Conservation (phyloP, 2,329 filamentous ascomycete genomes). For the Hypoxylon sp. region DNA sequence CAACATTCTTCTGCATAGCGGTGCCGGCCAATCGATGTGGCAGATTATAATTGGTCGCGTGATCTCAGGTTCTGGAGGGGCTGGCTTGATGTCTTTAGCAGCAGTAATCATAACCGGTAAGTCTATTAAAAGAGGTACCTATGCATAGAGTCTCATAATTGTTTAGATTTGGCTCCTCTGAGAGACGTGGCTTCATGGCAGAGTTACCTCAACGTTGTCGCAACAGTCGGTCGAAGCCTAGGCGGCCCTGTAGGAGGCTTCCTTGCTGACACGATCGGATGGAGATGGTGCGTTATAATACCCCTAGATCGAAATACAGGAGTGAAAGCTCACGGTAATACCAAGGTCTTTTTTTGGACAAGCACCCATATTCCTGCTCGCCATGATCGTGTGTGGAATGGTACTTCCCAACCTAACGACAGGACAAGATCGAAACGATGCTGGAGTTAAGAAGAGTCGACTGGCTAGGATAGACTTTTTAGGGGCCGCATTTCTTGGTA, state of each 20-base stretch:
- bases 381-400: conserved; percentile 59
- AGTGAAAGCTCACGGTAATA: conserved; percentile 19
- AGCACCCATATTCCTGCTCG: conserved; percentile 67
- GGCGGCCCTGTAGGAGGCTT: conserved; percentile 72
- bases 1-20: conserved; percentile 52
- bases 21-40: conserved; percentile 62
- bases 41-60: conserved; percentile 66
- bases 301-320: not conserved
- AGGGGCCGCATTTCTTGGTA: conserved; percentile 64
- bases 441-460: conserved; percentile 52
- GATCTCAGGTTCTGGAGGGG: conserved; percentile 67
- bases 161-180: conserved; percentile 65
- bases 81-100: conserved; percentile 66
- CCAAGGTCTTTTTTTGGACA: conserved; percentile 70
- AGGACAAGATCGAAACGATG: conserved; percentile 27
- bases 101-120: conserved; percentile 67
- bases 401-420: conserved; percentile 54
- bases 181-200: conserved; percentile 69
- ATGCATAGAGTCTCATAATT: conserved; percentile 11
- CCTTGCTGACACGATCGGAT: conserved; percentile 74
- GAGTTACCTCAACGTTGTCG: conserved; percentile 67
- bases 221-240: conserved; percentile 66
- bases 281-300: conserved; percentile 69
- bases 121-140: not conserved
- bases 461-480: conserved; percentile 72